phyloP scores from a whole-genome alignment of 2,329 filamentous ascomycete genomes.

The Clathrospora elynae region DNA sequence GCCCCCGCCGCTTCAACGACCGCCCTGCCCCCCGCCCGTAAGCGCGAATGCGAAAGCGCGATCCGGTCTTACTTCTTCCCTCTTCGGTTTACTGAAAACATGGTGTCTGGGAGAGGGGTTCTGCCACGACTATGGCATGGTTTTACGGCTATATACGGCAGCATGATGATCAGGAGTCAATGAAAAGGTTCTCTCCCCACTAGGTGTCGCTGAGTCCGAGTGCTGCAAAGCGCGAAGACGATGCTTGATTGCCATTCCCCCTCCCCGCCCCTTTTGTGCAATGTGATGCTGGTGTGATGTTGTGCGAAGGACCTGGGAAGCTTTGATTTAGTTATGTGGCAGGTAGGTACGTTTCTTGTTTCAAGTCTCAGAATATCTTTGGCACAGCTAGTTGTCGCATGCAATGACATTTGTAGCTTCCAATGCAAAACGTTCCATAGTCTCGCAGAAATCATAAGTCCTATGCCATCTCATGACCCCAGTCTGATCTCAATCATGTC shows the following conservation, averaged over 20 bases:
- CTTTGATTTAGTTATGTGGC: too few species aligned
- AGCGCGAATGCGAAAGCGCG: conserved; percentile 17
- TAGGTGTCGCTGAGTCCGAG: conserved; percentile 87
- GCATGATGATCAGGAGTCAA: conserved; percentile 75
- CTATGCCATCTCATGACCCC: too few species aligned
- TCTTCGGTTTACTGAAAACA: conserved; percentile 44
- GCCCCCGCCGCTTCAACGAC: conserved; percentile 77
- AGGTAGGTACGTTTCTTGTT: not conserved
- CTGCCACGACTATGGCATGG: conserved; percentile 91
- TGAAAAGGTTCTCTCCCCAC: conserved; percentile 52
- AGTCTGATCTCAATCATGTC: too few species aligned
- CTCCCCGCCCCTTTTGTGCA: conserved; percentile 13
- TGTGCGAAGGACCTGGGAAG: not conserved
- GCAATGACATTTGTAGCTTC: too few species aligned
- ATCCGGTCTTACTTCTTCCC: conserved; percentile 56
- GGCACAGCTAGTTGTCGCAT: too few species aligned
- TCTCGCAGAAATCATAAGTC: too few species aligned
- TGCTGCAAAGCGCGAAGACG: conserved; percentile 59
- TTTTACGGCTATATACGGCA: conserved; percentile 65
- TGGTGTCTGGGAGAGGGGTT: conserved; percentile 91
- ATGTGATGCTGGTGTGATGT: conserved; percentile 19
- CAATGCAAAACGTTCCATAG: too few species aligned
- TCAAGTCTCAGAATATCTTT: too few species aligned
- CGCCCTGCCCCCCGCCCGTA: conserved; percentile 54
- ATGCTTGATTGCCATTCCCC: conserved; percentile 86